phyloP scores from a whole-genome alignment of 176 grass and related monocot genomes.

The Paspalum notatum region DNA sequence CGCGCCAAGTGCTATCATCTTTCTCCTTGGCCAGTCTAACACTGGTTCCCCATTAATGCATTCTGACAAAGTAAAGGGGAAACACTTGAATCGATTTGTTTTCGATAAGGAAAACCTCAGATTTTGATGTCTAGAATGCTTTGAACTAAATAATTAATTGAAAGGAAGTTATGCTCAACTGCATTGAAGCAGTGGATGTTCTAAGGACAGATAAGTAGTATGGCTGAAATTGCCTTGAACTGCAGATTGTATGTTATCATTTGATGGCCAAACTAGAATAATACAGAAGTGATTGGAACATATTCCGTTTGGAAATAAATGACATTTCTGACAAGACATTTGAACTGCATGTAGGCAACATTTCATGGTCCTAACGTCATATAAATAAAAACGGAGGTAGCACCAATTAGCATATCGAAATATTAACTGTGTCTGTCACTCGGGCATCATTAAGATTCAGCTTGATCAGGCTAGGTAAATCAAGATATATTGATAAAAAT shows the following conservation, averaged over 20 bases:
- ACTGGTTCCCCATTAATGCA: constrained; percentile 57
- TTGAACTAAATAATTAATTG: background rate
- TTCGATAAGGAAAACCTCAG: background rate
- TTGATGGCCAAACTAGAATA: background rate
- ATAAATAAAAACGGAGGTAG: no score
- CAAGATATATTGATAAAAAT: background rate
- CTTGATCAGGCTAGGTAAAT: background rate
- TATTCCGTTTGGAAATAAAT: no score
- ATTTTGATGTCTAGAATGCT: background rate
- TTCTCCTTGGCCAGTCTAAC: constrained; percentile 85
- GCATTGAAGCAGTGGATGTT: background rate
- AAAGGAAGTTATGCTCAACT: background rate
- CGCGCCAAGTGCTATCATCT: constrained; percentile 69
- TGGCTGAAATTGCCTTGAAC: background rate
- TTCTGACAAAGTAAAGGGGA: constrained; percentile 44
- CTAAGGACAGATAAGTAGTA: background rate
- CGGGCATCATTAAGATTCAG: background rate
- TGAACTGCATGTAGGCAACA: no score
- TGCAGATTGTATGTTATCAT: background rate
- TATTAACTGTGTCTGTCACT: no score
- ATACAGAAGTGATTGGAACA: background rate
- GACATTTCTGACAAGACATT: no score
- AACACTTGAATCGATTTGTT: constrained; percentile 16
- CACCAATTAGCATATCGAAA: no score
- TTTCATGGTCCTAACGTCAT: no score